Conservation (phyloP, 345 rosid species). For the Zanthoxylum bungeanum region DNA sequence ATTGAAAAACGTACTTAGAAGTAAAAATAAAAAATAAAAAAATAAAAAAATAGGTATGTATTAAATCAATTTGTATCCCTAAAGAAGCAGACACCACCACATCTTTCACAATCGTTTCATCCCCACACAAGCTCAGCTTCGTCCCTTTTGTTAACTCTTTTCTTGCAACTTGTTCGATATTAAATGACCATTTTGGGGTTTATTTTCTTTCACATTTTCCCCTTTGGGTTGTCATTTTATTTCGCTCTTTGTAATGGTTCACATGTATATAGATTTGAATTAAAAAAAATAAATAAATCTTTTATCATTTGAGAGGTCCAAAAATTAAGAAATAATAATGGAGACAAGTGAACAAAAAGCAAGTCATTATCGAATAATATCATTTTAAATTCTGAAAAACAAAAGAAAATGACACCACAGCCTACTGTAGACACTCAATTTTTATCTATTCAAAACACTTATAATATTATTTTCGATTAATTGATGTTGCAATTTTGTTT, state of each 20-base stretch:
- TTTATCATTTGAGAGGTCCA: not conserved
- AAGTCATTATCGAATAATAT: not conserved
- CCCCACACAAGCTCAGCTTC: not conserved
- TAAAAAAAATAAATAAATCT: not conserved
- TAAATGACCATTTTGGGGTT: too few species aligned
- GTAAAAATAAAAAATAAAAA: too few species aligned
- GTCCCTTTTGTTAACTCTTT: not conserved
- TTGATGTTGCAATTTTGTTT: not conserved
- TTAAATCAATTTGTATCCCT: not conserved
- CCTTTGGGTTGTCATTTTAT: not conserved
- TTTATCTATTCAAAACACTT: slow-evolving; percentile 8
- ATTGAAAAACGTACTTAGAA: too few species aligned
- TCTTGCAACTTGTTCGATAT: too few species aligned
- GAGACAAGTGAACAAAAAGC: not conserved
- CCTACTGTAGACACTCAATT: slow-evolving; percentile 11
- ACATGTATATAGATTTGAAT: too few species aligned
- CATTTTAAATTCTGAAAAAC: not conserved
- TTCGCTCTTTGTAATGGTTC: not conserved
- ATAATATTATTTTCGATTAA: not conserved
- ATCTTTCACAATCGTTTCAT: not conserved
- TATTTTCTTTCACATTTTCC: too few species aligned
- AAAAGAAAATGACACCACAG: slow-evolving; percentile 20
- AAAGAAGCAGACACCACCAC: not conserved
- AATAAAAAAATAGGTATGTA: not conserved
- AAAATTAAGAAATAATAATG: not conserved